Evolutionary conservation across 805 yeast genomes (phyloP).

Genomic region (Cyberlindnera mississippiensis): DNA sequence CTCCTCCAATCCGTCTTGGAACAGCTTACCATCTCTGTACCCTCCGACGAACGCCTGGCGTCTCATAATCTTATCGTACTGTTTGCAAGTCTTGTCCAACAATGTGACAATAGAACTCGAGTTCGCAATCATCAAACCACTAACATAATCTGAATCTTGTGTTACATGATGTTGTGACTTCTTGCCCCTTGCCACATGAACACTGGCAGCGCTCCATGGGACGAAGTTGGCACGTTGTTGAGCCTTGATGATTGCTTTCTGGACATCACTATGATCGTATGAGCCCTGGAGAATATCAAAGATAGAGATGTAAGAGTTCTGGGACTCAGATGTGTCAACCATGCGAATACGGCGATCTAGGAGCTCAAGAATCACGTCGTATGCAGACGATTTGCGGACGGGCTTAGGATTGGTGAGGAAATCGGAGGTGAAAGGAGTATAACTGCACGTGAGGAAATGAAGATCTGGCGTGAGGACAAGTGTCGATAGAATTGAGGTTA

Average conservation of each 20-base stretch:
- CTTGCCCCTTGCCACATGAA: slow-evolving; percentile 73
- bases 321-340: slow-evolving; percentile 47
- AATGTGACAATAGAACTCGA: slow-evolving; percentile 70
- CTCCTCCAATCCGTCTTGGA: slow-evolving; percentile 48
- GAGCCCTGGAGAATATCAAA: slow-evolving; percentile 64
- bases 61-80: slow-evolving; percentile 75
- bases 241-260: slow-evolving; percentile 60
- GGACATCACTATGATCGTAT: slow-evolving; percentile 65
- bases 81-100: slow-evolving; percentile 61
- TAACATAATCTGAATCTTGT: slow-evolving; percentile 43
- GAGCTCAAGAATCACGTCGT: slow-evolving; percentile 81
- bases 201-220: slow-evolving; percentile 79
- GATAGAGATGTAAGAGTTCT: slow-evolving; percentile 59
- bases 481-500: slow-evolving; percentile 76
- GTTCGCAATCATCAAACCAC: slow-evolving; percentile 83
- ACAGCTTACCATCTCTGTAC: slow-evolving; percentile 46
- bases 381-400: slow-evolving; percentile 68
- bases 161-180: slow-evolving; percentile 53
- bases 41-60: slow-evolving; percentile 82
- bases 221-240: slow-evolving; percentile 70
- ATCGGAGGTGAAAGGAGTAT: slow-evolving; percentile 73
- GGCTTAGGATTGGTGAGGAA: slow-evolving; percentile 56
- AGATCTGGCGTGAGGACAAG: slow-evolving; percentile 82
- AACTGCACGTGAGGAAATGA: slow-evolving; percentile 70
- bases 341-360: slow-evolving; percentile 74